These are phyloP conservation scores for Butyriboletus loyo DNA, from an alignment of 768 basidiomycete genomes.

Conservation along the genomic window DNA sequence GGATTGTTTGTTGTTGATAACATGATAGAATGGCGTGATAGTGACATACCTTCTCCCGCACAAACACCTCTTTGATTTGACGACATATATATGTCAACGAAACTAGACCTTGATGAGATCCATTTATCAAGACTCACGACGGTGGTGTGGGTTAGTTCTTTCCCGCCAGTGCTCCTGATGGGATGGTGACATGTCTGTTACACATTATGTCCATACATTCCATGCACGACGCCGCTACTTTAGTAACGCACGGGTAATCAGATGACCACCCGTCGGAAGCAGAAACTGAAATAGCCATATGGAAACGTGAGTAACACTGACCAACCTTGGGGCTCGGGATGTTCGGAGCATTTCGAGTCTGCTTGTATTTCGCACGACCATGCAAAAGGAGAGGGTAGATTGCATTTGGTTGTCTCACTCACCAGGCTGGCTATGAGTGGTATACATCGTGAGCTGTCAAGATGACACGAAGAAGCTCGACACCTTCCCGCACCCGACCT, in stretches of 20 bases:
- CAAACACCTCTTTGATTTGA: conserved; percentile 5
- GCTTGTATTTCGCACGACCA: background rate
- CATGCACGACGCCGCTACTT: background rate
- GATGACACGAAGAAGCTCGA: no score
- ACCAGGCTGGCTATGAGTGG: no score
- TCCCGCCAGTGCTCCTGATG: background rate
- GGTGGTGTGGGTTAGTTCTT: background rate
- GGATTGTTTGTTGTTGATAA: background rate
- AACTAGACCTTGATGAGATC: conserved; percentile 2
- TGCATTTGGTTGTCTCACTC: background rate
- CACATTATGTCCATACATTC: background rate
- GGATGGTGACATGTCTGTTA: background rate
- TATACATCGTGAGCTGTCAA: no score
- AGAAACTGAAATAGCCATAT: background rate
- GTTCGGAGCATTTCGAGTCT: background rate
- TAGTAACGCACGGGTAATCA: background rate
- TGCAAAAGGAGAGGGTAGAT: background rate
- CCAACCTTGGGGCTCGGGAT: background rate
- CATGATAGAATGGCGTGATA: background rate
- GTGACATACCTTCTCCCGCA: background rate
- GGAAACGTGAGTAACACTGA: background rate
- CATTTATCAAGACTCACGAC: background rate
- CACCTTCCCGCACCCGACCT: no score
- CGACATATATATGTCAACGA: background rate
- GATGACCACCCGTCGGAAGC: background rate